Evolutionary conservation across 2,329 filamentous ascomycete genomes (phyloP), one percentile per base, ranked within the genome.

Genomic region (Leptosphaerulina australis): DNA sequence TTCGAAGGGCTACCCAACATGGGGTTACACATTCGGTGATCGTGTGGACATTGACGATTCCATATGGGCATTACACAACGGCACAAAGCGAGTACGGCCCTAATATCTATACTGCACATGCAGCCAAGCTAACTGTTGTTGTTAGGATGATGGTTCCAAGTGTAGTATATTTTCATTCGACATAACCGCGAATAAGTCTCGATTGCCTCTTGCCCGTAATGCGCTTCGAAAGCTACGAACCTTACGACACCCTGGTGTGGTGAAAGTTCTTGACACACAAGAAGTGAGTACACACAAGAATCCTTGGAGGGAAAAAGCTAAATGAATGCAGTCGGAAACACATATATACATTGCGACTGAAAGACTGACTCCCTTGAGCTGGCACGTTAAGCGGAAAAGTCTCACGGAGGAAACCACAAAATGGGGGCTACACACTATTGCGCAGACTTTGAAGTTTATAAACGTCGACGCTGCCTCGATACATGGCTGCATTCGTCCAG

Each of bases 131-230:
- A 65, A 70, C 58, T 14, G 9, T 3, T 25, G 9, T 59, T 45
- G n/a, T 44, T 63, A 97, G 91, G 92, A 97, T 77, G 93, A 97
- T 72, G 86, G 90, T 25, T 96, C 91, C 3, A 86, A 90, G 64
- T 99, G 94, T 76, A 97, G 91, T 77, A 92, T 99, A 60, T 96
- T 99, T 77, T 90, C 91, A 62, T 99, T 99, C 79, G 93, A 99
- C 71, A 83, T 95, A 47, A 81, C 82, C 52, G 80, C 88, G 50
- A 93, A 96, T 72, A 90, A 86, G 71, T 86, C 89, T 33, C 86
- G 87, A 46, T 77, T 97, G 17, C 89, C 92, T 30, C 83, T 99
- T 44, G 94, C 94, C 44, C 91, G 87, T 75, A 99, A 99, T 77
- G 91, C 93, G 34, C 82, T 97, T 59, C 91, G 93, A 71, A 99